Conservation (phyloP, 495 filamentous ascomycete species). For the Aspergillus taichungensis region DNA sequence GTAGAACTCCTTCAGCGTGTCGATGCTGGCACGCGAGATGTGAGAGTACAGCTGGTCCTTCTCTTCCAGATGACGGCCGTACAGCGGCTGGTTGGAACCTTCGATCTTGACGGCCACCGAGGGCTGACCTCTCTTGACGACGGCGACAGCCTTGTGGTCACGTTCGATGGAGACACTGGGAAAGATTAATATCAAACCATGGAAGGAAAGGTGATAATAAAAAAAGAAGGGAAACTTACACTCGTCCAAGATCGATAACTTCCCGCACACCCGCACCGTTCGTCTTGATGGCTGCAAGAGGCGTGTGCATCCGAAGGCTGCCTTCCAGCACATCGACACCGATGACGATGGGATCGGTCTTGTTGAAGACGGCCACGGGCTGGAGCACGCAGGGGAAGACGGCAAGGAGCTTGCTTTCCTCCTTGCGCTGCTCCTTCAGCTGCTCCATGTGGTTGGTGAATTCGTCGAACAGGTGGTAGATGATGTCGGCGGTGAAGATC, state of each 20-base stretch:
- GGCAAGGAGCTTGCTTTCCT: conserved; percentile 87
- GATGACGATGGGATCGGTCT: conserved; percentile 90
- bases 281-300: conserved; percentile 73
- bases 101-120: conserved; percentile 98
- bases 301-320: conserved; percentile 73
- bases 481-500: conserved; percentile 98
- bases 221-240: conserved; percentile 54
- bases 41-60: conserved; percentile 79
- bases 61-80: conserved; percentile 93
- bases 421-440: conserved; percentile 82
- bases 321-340: conserved; percentile 95
- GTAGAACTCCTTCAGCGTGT: conserved; percentile 95
- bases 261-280: conserved; percentile 74
- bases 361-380: conserved; percentile 95
- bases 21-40: conserved; percentile 81
- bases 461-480: conserved; percentile 95
- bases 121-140: conserved; percentile 93
- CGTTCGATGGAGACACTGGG: conserved; percentile 86
- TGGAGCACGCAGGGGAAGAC: conserved; percentile 92
- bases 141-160: conserved; percentile 86
- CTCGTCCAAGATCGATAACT: conserved; percentile 77
- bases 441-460: conserved; percentile 91
- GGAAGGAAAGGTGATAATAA: not conserved
- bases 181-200: conserved; percentile 5
- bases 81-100: conserved; percentile 86